A percentile compares a stretch with the other conserved stretches of the same genome.
Evolutionary conservation across 2,329 filamentous ascomycete species (phyloP).

Genomic region (Diaporthe vexans): DNA sequence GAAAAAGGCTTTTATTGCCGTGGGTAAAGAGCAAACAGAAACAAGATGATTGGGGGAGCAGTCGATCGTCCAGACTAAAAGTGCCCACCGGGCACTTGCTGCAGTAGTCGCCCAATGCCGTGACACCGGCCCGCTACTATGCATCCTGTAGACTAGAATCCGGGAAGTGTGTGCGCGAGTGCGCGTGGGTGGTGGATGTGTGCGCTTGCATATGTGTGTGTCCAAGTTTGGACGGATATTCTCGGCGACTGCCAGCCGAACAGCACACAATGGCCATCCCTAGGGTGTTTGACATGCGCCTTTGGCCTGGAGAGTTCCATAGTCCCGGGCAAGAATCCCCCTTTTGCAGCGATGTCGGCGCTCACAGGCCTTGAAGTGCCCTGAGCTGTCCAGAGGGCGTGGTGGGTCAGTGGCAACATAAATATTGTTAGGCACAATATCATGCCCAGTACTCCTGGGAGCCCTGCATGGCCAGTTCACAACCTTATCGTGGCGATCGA

Average conservation of each 20-base stretch:
- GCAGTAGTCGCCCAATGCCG: slow-evolving; percentile 22
- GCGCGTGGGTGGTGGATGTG: not conserved
- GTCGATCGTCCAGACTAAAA: slow-evolving; percentile 23
- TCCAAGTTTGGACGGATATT: not conserved
- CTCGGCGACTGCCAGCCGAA: slow-evolving; percentile 1
- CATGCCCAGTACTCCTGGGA: not conserved
- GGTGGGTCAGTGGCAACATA: not conserved
- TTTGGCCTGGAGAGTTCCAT: not conserved
- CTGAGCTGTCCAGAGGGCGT: not conserved
- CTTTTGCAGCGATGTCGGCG: slow-evolving; percentile 11
- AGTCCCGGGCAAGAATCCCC: not conserved
- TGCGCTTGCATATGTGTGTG: slow-evolving; percentile 10
- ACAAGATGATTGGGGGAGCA: slow-evolving; percentile 32
- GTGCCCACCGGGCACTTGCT: slow-evolving; percentile 18
- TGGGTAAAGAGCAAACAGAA: slow-evolving; percentile 17
- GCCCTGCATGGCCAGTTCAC: not conserved
- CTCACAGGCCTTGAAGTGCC: not conserved
- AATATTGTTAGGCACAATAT: not conserved
- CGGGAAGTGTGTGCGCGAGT: not conserved
- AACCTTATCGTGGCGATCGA: not conserved
- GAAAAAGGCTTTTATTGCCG: slow-evolving; percentile 33
- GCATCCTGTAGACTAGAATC: slow-evolving; percentile 2
- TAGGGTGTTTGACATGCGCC: not conserved
- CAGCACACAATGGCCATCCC: not conserved
- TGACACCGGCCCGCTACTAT: slow-evolving; percentile 21